phyloP scores from a whole-genome alignment of 257 asterid species.

The Ehretia macrophylla region DNA sequence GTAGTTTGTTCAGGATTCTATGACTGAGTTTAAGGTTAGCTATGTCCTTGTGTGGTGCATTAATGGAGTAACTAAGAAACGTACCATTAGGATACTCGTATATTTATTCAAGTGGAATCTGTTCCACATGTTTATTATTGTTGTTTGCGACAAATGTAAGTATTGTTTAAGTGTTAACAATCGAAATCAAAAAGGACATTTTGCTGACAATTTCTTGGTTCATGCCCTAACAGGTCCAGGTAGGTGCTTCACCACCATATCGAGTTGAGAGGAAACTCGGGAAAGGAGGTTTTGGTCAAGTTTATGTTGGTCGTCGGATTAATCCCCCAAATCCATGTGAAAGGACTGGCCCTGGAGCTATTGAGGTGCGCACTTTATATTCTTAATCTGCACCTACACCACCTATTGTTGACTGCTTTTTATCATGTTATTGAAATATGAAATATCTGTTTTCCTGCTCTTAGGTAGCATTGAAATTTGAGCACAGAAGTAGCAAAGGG shows the following conservation, averaged over 20 bases:
- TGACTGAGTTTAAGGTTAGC: too few species aligned
- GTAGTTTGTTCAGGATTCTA: too few species aligned
- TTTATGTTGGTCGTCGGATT: slow-evolving; percentile 74
- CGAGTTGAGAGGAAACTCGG: slow-evolving; percentile 70
- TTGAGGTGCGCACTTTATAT: slow-evolving; percentile 44
- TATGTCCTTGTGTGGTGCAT: too few species aligned
- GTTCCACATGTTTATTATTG: too few species aligned
- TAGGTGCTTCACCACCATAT: slow-evolving; percentile 83
- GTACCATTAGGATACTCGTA: too few species aligned
- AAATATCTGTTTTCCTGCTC: slow-evolving; percentile 1
- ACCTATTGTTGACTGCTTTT: too few species aligned
- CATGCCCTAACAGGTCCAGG: slow-evolving; percentile 59
- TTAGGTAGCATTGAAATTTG: slow-evolving; percentile 87
- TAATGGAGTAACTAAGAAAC: too few species aligned
- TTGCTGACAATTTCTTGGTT: too few species aligned
- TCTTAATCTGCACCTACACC: neutral
- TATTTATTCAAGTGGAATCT: too few species aligned
- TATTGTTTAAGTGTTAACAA: too few species aligned
- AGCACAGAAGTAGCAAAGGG: slow-evolving; percentile 83
- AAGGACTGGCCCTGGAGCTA: slow-evolving; percentile 80
- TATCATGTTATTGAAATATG: neutral
- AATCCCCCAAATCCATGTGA: slow-evolving; percentile 60
- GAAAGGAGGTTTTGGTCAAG: slow-evolving; percentile 98
- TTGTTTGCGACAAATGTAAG: too few species aligned
- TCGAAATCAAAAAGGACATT: too few species aligned